Evolutionary conservation across 202 grass and related monocot species (phyloP).

Genomic region (Schoenoplectus tabernaemontani): DNA sequence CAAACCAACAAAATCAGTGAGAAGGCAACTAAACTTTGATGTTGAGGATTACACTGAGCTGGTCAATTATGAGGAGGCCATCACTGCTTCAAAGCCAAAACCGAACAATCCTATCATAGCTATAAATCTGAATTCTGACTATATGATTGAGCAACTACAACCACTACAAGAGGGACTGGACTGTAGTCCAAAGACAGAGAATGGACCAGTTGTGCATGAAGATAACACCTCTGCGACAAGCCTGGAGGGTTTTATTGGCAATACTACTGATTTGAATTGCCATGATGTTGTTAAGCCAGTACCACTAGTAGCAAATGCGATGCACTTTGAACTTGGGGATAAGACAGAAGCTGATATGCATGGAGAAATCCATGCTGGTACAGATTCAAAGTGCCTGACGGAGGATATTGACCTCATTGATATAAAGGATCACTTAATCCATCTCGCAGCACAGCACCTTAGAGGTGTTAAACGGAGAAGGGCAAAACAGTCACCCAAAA

Average conservation of each 20-base stretch:
- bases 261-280: not conserved
- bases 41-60: not conserved
- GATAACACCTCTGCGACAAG: not conserved
- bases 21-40: not conserved
- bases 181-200: not conserved
- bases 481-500: not conserved
- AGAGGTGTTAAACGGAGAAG: conserved; percentile 7
- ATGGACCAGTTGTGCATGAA: not conserved
- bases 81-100: not conserved
- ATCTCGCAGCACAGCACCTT: not conserved
- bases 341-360: not conserved
- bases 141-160: not conserved
- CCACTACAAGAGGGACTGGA: not conserved
- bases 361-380: not conserved
- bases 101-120: not conserved
- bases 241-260: not conserved
- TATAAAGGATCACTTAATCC: not conserved
- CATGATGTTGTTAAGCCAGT: not conserved
- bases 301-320: not conserved
- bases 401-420: not conserved
- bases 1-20: not conserved
- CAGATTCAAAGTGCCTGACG: not conserved
- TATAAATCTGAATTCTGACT: not conserved
- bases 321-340: not conserved
- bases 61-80: not conserved